Percentiles rank a stretch among this genome's conserved stretches.
Conservation (phyloP, 148 eudicot genomes). For the Rhododendron mucronatum region DNA sequence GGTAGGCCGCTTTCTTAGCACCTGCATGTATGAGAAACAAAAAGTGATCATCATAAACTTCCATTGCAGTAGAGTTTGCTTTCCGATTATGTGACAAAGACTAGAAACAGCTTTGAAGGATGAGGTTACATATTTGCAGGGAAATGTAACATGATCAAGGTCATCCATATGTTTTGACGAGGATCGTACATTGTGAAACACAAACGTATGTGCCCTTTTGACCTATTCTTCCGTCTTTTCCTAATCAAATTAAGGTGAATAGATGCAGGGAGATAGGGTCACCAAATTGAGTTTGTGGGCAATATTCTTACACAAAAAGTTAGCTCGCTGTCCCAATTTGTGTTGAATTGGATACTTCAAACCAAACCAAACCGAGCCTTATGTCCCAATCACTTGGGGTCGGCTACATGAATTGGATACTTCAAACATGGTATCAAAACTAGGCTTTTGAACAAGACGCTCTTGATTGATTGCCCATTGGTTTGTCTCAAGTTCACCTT, state of each 20-base stretch:
- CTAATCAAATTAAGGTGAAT: not conserved
- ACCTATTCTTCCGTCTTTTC: not conserved
- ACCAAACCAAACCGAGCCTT: too few species aligned
- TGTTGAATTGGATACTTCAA: too few species aligned
- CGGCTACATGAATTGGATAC: too few species aligned
- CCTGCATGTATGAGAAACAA: slow-evolving; percentile 37
- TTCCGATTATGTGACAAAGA: not conserved
- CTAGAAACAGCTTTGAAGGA: not conserved
- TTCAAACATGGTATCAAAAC: not conserved
- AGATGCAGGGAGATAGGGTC: not conserved
- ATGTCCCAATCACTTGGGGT: too few species aligned
- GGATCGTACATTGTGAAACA: not conserved
- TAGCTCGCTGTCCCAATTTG: not conserved
- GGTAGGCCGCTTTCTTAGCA: slow-evolving; percentile 55
- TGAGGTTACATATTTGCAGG: not conserved
- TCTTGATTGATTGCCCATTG: not conserved
- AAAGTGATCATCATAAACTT: not conserved
- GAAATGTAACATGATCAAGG: not conserved
- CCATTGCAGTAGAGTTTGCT: not conserved
- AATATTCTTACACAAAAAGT: not conserved
- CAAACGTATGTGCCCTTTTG: not conserved
- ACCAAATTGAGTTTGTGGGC: not conserved
- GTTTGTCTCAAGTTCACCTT: not conserved
- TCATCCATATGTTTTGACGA: not conserved
- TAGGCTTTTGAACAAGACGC: not conserved